Percentiles rank a stretch among this genome's conserved stretches.
Conservation (phyloP, 1,284 basidiomycete species). For the Moesziomyces sp. region DNA sequence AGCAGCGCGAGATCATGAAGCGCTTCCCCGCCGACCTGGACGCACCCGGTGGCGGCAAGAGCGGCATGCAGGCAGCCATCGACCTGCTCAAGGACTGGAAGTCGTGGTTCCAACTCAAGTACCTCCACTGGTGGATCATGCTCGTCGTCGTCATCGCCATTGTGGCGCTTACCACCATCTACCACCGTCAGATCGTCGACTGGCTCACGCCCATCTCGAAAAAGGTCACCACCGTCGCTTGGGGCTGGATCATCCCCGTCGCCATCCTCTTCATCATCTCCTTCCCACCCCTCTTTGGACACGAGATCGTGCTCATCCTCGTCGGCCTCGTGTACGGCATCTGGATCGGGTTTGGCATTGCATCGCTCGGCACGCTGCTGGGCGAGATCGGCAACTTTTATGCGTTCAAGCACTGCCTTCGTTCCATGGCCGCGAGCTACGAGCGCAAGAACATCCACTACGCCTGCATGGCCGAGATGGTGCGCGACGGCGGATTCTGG, state of each 20-base stretch:
- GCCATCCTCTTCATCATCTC: conserved; percentile 78
- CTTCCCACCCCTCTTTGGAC: conserved; percentile 73
- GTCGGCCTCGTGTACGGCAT: conserved; percentile 75
- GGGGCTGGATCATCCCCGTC: conserved; percentile 85
- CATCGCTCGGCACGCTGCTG: conserved; percentile 55
- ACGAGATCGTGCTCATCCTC: conserved; percentile 79
- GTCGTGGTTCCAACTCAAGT: conserved; percentile 47
- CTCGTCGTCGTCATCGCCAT: conserved; percentile 69
- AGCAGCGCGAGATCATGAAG: conserved; percentile 55
- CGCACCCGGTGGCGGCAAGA: conserved; percentile 43
- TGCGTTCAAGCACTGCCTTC: conserved; percentile 76
- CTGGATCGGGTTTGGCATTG: conserved; percentile 64
- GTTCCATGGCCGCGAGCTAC: conserved; percentile 76
- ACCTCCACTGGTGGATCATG: conserved; percentile 70
- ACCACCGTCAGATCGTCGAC: conserved; percentile 76
- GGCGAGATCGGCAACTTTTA: conserved; percentile 64
- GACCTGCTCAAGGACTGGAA: conserved; percentile 49
- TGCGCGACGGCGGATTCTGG: conserved; percentile 81
- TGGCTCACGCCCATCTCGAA: conserved; percentile 76
- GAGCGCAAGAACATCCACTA: conserved; percentile 79
- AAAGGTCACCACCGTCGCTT: conserved; percentile 73
- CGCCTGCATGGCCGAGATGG: conserved; percentile 79
- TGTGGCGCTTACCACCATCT: conserved; percentile 75
- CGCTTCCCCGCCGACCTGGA: conserved; percentile 62
- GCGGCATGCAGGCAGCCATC: conserved; percentile 28